Conservation (phyloP, 768 basidiomycete genomes). For the Mycena albidolilacea region DNA sequence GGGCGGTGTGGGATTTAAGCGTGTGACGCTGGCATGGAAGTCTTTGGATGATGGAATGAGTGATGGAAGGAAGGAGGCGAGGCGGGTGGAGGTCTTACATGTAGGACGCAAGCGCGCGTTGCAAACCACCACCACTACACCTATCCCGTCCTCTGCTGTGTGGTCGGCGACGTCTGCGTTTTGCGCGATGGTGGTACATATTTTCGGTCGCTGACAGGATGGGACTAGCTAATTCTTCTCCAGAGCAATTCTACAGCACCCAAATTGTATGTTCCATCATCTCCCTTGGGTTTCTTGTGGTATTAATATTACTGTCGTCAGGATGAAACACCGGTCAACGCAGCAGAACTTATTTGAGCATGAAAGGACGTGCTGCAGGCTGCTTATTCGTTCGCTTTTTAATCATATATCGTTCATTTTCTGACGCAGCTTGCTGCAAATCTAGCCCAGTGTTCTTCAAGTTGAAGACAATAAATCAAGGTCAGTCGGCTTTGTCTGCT, state of each 20-base stretch:
- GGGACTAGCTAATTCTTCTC: constrained; percentile 27
- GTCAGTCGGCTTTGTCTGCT: too few species aligned
- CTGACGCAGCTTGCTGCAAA: too few species aligned
- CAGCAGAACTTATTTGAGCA: constrained; percentile 90
- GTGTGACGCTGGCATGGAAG: too few species aligned
- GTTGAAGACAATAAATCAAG: too few species aligned
- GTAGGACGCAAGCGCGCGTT: constrained; percentile 97
- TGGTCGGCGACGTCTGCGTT: constrained; percentile 93
- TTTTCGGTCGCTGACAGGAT: constrained; percentile 33
- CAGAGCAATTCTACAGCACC: constrained; percentile 97
- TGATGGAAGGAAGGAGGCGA: too few species aligned
- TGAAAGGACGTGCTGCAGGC: constrained; percentile 45
- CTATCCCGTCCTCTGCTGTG: too few species aligned
- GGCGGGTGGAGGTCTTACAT: too few species aligned
- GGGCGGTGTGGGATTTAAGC: too few species aligned
- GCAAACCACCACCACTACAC: constrained; percentile 78
- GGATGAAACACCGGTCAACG: constrained; percentile 99
- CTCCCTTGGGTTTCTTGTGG: constrained; percentile 31
- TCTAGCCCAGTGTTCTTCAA: too few species aligned
- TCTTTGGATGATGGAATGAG: too few species aligned
- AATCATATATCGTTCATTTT: constrained; percentile 27
- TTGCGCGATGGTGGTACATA: constrained; percentile 93
- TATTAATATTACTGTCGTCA: constrained; percentile 53
- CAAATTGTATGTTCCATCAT: constrained; percentile 76
- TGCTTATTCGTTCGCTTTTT: constrained; percentile 32